Percentiles rank a stretch among this genome's conserved stretches.
These are phyloP conservation scores for Cercospora sp. DNA, from an alignment of 2,329 filamentous ascomycete species.

Conservation along the genomic window DNA sequence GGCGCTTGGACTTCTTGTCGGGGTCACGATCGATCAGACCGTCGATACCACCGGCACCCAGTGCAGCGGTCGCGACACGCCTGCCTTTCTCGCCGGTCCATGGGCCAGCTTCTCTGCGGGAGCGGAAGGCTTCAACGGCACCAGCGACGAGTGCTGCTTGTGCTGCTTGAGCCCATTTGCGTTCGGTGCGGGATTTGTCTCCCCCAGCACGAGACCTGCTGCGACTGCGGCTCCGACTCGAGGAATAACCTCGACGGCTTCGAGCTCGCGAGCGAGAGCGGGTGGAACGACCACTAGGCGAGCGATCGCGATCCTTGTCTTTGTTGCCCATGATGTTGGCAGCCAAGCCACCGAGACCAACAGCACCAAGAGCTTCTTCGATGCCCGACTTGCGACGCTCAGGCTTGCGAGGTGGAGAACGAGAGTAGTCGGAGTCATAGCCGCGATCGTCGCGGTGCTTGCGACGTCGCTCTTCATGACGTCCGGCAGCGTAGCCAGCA, in stretches of 20 bases:
- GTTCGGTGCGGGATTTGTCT: slow-evolving; percentile 62
- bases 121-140: slow-evolving; percentile 87
- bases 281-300: slow-evolving; percentile 46
- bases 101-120: slow-evolving; percentile 81
- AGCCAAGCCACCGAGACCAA: slow-evolving; percentile 59
- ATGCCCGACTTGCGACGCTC: slow-evolving; percentile 59
- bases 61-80: slow-evolving; percentile 82
- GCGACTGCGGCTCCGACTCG: slow-evolving; percentile 50
- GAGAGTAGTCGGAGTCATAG: slow-evolving; percentile 49
- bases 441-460: slow-evolving; percentile 51
- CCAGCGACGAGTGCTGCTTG: slow-evolving; percentile 88
- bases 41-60: slow-evolving; percentile 83
- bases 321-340: slow-evolving; percentile 55
- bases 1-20: slow-evolving; percentile 73
- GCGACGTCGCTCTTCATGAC: slow-evolving; percentile 32
- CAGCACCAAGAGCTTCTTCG: slow-evolving; percentile 60
- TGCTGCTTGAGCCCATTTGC: slow-evolving; percentile 70
- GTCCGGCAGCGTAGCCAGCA: slow-evolving; percentile 40
- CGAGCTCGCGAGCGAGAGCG: slow-evolving; percentile 53
- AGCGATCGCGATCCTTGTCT: slow-evolving; percentile 56
- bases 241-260: slow-evolving; percentile 49
- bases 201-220: slow-evolving; percentile 50
- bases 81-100: slow-evolving; percentile 93
- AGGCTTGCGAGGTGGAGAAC: slow-evolving; percentile 42
- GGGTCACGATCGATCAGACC: slow-evolving; percentile 67